A percentile compares a stretch with the other conserved stretches of the same genome.
phyloP scores from a whole-genome alignment of 805 yeast genomes.

The Pichia thaimueangensis region DNA sequence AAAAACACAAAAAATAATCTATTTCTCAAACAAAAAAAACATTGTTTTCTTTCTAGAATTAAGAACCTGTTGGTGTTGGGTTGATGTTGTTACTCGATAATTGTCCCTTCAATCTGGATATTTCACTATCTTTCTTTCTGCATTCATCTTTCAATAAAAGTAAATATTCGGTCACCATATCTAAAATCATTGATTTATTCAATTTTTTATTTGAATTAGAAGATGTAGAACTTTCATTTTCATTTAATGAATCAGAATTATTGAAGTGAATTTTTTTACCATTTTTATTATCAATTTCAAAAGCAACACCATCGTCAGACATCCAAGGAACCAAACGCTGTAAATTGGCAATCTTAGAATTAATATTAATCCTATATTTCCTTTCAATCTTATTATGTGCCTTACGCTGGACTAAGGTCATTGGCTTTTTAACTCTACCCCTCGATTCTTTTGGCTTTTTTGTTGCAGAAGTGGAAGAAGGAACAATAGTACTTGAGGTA shows the following conservation, averaged over 20 bases:
- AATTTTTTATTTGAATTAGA: conserved; percentile 33
- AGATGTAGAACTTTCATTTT: background rate
- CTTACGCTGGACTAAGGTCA: conserved; percentile 44
- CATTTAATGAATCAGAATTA: background rate
- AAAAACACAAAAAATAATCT: too few relatives aligned
- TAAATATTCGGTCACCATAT: conserved; percentile 61
- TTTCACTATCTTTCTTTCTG: conserved; percentile 19
- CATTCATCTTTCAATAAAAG: conserved; percentile 47
- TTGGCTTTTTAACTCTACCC: conserved; percentile 23
- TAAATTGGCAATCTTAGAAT: conserved; percentile 61
- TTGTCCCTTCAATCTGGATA: background rate
- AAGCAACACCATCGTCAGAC: conserved; percentile 54
- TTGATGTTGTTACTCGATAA: too few relatives aligned
- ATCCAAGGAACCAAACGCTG: conserved; percentile 67
- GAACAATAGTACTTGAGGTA: background rate
- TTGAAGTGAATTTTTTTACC: background rate
- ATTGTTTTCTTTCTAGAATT: too few relatives aligned
- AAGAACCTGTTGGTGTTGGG: too few relatives aligned
- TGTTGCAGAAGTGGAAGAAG: background rate
- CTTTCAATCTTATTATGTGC: conserved; percentile 72
- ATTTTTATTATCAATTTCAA: conserved; percentile 41
- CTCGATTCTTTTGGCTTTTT: background rate
- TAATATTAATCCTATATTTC: conserved; percentile 64
- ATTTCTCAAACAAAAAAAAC: too few relatives aligned
- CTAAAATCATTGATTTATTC: conserved; percentile 63